phyloP scores from a whole-genome alignment of 306 rosid species.

The Rubus idaeus region DNA sequence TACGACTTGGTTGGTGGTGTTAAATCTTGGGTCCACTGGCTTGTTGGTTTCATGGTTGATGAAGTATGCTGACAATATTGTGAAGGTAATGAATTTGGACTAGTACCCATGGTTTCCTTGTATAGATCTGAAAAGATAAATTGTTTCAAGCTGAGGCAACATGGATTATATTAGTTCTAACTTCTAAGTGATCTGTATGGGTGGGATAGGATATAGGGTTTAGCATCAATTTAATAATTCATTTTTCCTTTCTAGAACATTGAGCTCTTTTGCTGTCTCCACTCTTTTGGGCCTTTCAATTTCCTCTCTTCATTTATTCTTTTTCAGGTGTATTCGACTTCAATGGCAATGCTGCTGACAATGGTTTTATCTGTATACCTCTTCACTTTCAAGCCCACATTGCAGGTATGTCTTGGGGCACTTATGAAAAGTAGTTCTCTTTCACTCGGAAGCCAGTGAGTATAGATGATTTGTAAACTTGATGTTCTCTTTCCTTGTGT shows the following conservation, averaged over 20 bases:
- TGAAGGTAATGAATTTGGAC: slow-evolving; percentile 52
- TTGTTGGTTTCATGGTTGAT: slow-evolving; percentile 94
- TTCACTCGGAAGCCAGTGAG: background rate
- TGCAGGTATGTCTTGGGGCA: slow-evolving; percentile 54
- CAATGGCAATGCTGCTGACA: slow-evolving; percentile 97
- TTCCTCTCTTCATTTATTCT: slow-evolving; percentile 7
- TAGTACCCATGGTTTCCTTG: background rate
- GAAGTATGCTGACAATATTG: slow-evolving; percentile 97
- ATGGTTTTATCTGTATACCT: slow-evolving; percentile 72
- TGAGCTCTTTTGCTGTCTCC: background rate
- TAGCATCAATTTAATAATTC: background rate
- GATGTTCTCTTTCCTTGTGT: slow-evolving; percentile 17
- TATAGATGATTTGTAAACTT: slow-evolving; percentile 7
- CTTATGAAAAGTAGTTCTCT: background rate
- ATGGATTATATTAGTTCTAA: background rate
- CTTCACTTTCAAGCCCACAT: slow-evolving; percentile 78
- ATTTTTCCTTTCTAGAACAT: background rate
- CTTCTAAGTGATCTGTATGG: background rate
- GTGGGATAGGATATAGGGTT: background rate
- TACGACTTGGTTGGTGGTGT: slow-evolving; percentile 90
- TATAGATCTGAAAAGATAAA: background rate
- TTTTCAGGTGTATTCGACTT: slow-evolving; percentile 81
- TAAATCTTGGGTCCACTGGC: slow-evolving; percentile 95
- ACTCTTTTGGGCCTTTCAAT: background rate
- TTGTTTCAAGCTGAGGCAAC: background rate